These are phyloP conservation scores for Phytopythium delawarense DNA, from an alignment of 352 stramenopile genomes.

Conservation along the genomic window DNA sequence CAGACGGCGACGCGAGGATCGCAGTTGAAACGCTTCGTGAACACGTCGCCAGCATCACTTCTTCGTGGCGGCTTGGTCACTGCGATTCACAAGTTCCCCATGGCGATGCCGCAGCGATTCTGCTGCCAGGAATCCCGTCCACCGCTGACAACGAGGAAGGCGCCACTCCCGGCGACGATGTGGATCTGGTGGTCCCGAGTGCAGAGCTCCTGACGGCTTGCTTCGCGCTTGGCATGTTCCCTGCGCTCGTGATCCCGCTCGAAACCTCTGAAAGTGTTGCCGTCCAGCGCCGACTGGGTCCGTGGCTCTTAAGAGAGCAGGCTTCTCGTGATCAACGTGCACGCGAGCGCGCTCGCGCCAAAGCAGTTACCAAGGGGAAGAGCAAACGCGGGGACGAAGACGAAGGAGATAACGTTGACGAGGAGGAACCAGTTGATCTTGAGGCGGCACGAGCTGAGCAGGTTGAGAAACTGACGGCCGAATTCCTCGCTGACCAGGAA, in stretches of 20 bases:
- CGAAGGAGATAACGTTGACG: slow-evolving; percentile 14
- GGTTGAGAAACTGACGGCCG: slow-evolving; percentile 33
- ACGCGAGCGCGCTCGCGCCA: slow-evolving; percentile 19
- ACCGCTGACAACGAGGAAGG: neutral
- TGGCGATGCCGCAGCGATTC: neutral
- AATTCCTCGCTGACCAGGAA: slow-evolving; percentile 39
- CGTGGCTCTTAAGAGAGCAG: slow-evolving; percentile 10
- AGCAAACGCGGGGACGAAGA: slow-evolving; percentile 1
- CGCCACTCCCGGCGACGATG: slow-evolving; percentile 3
- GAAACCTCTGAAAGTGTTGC: slow-evolving; percentile 20
- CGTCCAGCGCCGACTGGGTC: neutral
- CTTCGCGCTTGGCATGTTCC: slow-evolving; percentile 44
- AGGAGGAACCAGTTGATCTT: slow-evolving; percentile 21
- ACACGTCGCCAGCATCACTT: slow-evolving; percentile 9
- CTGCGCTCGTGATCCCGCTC: slow-evolving; percentile 45
- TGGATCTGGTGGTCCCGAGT: slow-evolving; percentile 24
- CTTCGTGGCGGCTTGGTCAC: neutral
- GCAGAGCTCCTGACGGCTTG: slow-evolving; percentile 31
- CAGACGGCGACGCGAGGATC: slow-evolving; percentile 4
- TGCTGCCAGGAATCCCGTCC: neutral
- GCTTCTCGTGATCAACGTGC: slow-evolving; percentile 21
- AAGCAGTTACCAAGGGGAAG: neutral
- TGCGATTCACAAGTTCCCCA: neutral
- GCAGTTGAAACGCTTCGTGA: slow-evolving; percentile 20
- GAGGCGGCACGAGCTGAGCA: slow-evolving; percentile 42